Evolutionary conservation across 495 filamentous ascomycete species (phyloP).

Genomic region (Recurvomyces mirabilis): DNA sequence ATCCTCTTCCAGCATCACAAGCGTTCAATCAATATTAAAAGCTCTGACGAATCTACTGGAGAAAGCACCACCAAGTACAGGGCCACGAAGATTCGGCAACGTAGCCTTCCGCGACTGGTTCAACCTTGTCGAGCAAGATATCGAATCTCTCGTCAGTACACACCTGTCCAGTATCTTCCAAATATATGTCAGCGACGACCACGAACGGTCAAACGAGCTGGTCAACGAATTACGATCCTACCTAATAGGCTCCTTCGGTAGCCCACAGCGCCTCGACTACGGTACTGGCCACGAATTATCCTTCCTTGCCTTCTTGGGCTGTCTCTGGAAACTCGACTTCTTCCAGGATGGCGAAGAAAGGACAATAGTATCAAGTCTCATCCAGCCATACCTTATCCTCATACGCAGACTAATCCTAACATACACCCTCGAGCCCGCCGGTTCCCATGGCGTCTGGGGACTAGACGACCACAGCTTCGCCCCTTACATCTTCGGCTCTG

Average conservation of each 20-base stretch:
- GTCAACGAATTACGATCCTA: slow-evolving; percentile 65
- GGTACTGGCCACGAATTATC: slow-evolving; percentile 93
- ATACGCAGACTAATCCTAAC: slow-evolving; percentile 75
- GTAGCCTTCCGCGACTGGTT: slow-evolving; percentile 78
- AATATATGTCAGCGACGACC: neutral
- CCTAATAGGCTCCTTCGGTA: slow-evolving; percentile 79
- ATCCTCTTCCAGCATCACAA: slow-evolving; percentile 50
- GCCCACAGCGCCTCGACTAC: slow-evolving; percentile 80
- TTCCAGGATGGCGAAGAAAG: slow-evolving; percentile 59
- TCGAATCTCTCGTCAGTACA: slow-evolving; percentile 10
- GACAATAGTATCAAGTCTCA: slow-evolving; percentile 64
- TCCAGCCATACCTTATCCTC: slow-evolving; percentile 78
- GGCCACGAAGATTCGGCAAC: slow-evolving; percentile 86
- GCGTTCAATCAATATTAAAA: slow-evolving; percentile 51
- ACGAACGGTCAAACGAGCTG: slow-evolving; percentile 28
- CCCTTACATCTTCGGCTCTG: slow-evolving; percentile 93
- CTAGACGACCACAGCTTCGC: slow-evolving; percentile 94
- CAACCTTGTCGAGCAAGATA: slow-evolving; percentile 49
- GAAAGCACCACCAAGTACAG: slow-evolving; percentile 70
- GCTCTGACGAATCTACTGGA: slow-evolving; percentile 55
- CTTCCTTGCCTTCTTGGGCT: slow-evolving; percentile 82
- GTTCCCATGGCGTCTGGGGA: slow-evolving; percentile 72
- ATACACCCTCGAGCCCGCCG: slow-evolving; percentile 92
- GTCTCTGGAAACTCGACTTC: slow-evolving; percentile 77
- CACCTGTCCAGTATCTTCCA: slow-evolving; percentile 39